These are phyloP conservation scores for Penicillium sp. DNA, from an alignment of 2,329 filamentous ascomycete species.

Conservation along the genomic window DNA sequence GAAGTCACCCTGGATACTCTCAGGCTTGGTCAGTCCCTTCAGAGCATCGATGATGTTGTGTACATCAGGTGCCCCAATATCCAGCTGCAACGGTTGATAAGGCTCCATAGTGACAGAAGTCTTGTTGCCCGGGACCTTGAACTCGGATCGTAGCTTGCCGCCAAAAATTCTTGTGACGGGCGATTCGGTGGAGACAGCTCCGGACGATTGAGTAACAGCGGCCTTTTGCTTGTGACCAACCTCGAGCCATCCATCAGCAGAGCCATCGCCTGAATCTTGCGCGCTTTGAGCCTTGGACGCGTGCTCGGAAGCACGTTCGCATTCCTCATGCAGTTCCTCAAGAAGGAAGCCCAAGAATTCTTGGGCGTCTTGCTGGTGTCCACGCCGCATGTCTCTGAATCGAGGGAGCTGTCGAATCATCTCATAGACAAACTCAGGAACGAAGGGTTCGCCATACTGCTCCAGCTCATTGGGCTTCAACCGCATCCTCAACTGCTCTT, in stretches of 20 bases:
- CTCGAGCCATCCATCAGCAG: slow-evolving; percentile 79
- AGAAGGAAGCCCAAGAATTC: slow-evolving; percentile 93
- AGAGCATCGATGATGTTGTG: slow-evolving; percentile 91
- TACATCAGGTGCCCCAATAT: slow-evolving; percentile 83
- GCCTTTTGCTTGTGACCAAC: slow-evolving; percentile 90
- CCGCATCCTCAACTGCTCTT: slow-evolving; percentile 69
- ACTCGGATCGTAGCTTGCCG: slow-evolving; percentile 83
- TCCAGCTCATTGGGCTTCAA: slow-evolving; percentile 83
- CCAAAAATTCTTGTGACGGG: slow-evolving; percentile 94
- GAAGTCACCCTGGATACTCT: slow-evolving; percentile 82
- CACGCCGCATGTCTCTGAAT: slow-evolving; percentile 89
- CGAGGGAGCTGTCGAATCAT: slow-evolving; percentile 81
- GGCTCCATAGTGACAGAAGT: slow-evolving; percentile 89
- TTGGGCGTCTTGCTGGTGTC: slow-evolving; percentile 96
- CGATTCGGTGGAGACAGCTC: slow-evolving; percentile 67
- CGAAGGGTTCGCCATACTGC: slow-evolving; percentile 86
- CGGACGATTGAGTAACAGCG: slow-evolving; percentile 81
- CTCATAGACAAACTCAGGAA: slow-evolving; percentile 92
- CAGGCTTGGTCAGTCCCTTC: slow-evolving; percentile 76
- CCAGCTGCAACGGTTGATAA: slow-evolving; percentile 90
- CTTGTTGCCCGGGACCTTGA: slow-evolving; percentile 81
- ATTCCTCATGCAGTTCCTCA: slow-evolving; percentile 91
- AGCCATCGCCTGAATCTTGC: slow-evolving; percentile 41
- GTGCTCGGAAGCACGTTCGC: slow-evolving; percentile 69
- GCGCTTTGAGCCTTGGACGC: slow-evolving; percentile 47